These are phyloP conservation scores for Polymyxa betae DNA, from an alignment of 208 protist genomes.

Conservation along the genomic window DNA sequence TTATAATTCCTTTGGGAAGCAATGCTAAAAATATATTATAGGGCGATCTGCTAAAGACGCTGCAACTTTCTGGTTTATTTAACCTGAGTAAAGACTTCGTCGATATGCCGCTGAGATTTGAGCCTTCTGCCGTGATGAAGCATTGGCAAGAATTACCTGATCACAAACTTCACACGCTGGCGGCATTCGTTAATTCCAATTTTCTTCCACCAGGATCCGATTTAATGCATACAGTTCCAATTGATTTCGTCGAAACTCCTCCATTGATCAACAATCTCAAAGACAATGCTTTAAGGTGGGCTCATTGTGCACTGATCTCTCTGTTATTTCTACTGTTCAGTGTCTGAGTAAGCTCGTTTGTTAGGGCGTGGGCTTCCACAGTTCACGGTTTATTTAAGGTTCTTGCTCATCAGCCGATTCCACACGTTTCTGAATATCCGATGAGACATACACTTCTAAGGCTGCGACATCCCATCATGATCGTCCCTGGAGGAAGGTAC, in stretches of 20 bases:
- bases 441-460: neutral
- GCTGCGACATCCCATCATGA: neutral
- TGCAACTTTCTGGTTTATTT: neutral
- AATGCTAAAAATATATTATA: neutral
- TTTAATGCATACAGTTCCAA: neutral
- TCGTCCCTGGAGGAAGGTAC: neutral
- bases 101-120: neutral
- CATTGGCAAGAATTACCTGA: neutral
- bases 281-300: neutral
- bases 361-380: too few relatives aligned
- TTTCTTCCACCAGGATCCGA: neutral
- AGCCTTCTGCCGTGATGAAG: neutral
- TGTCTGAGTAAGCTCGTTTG: too few relatives aligned
- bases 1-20: too few relatives aligned
- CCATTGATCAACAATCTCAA: neutral
- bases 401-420: too few relatives aligned
- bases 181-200: neutral
- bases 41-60: neutral
- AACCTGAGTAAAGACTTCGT: neutral
- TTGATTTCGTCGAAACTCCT: neutral
- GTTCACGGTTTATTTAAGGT: too few relatives aligned
- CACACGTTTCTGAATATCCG: neutral
- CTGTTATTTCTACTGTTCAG: neutral
- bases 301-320: neutral
- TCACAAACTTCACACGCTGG: neutral